Evolutionary conservation across 2,329 filamentous ascomycete genomes (phyloP).

Genomic region (Trichoderma endophyticum): DNA sequence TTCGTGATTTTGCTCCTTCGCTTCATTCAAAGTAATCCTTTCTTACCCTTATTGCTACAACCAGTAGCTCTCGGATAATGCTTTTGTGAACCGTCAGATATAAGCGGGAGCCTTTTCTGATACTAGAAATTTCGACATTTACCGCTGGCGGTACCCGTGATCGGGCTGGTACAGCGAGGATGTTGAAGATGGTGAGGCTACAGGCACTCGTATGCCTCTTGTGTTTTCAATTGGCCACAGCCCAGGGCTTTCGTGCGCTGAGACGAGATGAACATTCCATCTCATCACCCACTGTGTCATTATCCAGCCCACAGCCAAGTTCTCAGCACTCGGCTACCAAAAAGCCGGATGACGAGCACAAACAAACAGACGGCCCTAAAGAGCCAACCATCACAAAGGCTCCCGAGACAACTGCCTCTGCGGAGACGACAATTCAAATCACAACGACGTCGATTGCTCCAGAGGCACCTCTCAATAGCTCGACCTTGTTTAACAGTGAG

Average conservation of each 20-base stretch:
- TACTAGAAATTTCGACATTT: slow-evolving; percentile 13
- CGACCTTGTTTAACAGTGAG: slow-evolving; percentile 37
- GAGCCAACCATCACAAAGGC: not conserved
- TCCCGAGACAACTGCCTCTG: not conserved
- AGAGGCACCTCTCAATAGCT: slow-evolving; percentile 26
- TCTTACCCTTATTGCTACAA: not conserved
- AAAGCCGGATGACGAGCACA: not conserved
- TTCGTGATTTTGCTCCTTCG: not conserved
- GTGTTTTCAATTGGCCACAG: slow-evolving; percentile 36
- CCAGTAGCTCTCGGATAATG: slow-evolving; percentile 21
- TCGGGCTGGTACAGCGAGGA: slow-evolving; percentile 23
- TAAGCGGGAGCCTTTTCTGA: slow-evolving; percentile 23
- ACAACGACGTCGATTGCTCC: slow-evolving; percentile 19
- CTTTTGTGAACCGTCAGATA: slow-evolving; percentile 20
- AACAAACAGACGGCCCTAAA: slow-evolving; percentile 12
- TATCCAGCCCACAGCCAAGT: not conserved
- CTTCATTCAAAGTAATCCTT: not conserved
- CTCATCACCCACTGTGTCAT: not conserved
- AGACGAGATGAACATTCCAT: slow-evolving; percentile 33
- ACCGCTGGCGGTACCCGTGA: not conserved
- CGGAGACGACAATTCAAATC: not conserved
- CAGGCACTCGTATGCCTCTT: slow-evolving; percentile 41
- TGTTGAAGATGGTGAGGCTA: slow-evolving; percentile 36
- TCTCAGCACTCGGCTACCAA: not conserved
- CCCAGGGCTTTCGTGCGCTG: slow-evolving; percentile 32